Evolutionary conservation across 805 yeast genomes (phyloP).

Genomic region (Candida yuanshanica): DNA sequence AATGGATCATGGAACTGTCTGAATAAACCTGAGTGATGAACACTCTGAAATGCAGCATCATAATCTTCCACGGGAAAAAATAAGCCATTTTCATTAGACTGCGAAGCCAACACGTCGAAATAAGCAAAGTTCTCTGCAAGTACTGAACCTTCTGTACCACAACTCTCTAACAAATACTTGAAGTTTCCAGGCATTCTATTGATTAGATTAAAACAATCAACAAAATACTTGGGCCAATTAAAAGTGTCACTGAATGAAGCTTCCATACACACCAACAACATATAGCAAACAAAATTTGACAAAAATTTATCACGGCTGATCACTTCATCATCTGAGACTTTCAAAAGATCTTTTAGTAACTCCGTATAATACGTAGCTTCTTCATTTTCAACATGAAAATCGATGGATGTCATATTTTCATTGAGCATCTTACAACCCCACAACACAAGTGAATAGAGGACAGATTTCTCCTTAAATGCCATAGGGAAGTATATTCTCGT

Average conservation of each 20-base stretch:
- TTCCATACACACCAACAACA: constrained; percentile 19
- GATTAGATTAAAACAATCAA: constrained; percentile 11
- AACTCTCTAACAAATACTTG: constrained; percentile 11
- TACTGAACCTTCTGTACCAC: constrained; percentile 15
- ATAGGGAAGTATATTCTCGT: constrained; percentile 38
- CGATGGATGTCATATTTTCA: constrained; percentile 6
- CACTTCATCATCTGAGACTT: constrained; percentile 12
- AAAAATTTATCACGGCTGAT: constrained; percentile 13
- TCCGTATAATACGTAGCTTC: constrained; percentile 11
- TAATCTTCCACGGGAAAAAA: constrained; percentile 21
- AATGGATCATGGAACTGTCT: constrained; percentile 10
- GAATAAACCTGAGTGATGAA: constrained; percentile 1
- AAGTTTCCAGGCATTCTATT: constrained; percentile 19
- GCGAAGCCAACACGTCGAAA: constrained; percentile 21
- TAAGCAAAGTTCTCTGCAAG: constrained; percentile 22
- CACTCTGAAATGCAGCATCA: constrained; percentile 6
- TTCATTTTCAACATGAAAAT: constrained; percentile 11
- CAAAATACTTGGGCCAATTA: constrained; percentile 19
- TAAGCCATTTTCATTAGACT: constrained; percentile 25
- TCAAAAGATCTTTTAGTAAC: not conserved
- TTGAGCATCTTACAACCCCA: constrained; percentile 41
- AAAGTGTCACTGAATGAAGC: constrained; percentile 20
- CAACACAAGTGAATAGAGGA: constrained; percentile 40
- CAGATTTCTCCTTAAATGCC: constrained; percentile 37
- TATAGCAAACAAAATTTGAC: constrained; percentile 13